Conservation (phyloP, 2,329 filamentous ascomycete genomes). For the Fonsecaea nubica region DNA sequence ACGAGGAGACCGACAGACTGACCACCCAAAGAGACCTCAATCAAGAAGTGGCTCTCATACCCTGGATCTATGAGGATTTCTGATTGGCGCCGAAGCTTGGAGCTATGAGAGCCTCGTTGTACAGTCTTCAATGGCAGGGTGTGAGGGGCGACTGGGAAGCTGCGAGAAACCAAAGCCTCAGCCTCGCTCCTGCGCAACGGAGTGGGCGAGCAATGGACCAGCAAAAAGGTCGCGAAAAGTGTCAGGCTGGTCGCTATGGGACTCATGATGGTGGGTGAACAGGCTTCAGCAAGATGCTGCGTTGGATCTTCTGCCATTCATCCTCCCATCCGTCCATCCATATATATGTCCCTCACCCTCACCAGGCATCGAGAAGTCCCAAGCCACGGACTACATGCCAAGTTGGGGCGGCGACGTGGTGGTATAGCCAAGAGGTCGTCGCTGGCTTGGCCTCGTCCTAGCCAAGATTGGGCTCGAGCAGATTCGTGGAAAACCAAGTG, state of each 20-base stretch:
- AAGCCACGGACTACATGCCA: not conserved
- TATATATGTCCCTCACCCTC: not conserved
- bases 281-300: not conserved
- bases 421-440: not conserved
- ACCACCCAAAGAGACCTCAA: slow-evolving; percentile 30
- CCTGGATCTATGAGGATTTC: not conserved
- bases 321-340: not conserved
- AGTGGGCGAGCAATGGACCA: not conserved
- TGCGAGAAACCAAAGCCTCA: not conserved
- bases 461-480: not conserved
- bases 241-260: not conserved
- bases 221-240: not conserved
- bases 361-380: not conserved
- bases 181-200: not conserved
- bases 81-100: not conserved
- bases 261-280: not conserved
- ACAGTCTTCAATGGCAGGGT: not conserved
- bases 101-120: not conserved
- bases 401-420: not conserved
- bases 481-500: not conserved
- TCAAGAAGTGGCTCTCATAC: not conserved
- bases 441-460: not conserved
- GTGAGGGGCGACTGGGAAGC: not conserved
- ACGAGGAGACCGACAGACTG: slow-evolving; percentile 49
- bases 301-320: not conserved